Base-by-base conservation (phyloP, 116 monocot species). In the Trichopus zeylanicus region DNA sequence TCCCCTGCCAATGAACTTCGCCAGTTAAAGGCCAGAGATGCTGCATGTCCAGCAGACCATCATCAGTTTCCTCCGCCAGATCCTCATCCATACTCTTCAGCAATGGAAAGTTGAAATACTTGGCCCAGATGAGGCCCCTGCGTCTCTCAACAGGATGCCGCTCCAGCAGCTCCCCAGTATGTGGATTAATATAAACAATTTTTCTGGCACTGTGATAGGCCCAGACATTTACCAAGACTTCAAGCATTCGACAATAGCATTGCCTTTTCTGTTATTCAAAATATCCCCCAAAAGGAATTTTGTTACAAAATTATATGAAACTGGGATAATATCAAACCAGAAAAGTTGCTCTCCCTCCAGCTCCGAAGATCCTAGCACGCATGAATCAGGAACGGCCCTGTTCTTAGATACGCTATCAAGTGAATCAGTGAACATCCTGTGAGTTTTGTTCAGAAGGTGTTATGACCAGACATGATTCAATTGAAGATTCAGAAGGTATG, bases 41-140 rank as follows among this genome's bases (percentile, higher is more conserved):
- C 15, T 65, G 58, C 34, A 24, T 57, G 9, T 56, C 60, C 60
- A 73, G 58, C 35, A 77, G 34, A 29, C 53, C 61, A 48, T 87
- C 91, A 52, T 87, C 91, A 13, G 87, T 78, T 68, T 87, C 86
- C 68, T 98, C 91, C 0, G 97, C 97, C 51, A 87, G 68, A 66
- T 98, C 97, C 71, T 87, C 91, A 59, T 98, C 97, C 97, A 98
- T 98, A 34, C 73, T 68, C 63, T 87, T 98, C 70, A 98, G 68
- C 46, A 91, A 54, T 13, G 77, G 20, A 24, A 42, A 66, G 53
- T 71, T 48, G 56, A 98, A 98, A 62, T 79, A 98, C 31, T 78
- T 84, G 13, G 73, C 61, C 97, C 97, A 98, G 82, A 91, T 87
- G 11, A 55, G 54, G 23, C 81, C 81, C 56, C 46, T 78, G 29